phyloP scores from a whole-genome alignment of 2,329 filamentous ascomycete genomes.

The Apiospora kogelbergensis region DNA sequence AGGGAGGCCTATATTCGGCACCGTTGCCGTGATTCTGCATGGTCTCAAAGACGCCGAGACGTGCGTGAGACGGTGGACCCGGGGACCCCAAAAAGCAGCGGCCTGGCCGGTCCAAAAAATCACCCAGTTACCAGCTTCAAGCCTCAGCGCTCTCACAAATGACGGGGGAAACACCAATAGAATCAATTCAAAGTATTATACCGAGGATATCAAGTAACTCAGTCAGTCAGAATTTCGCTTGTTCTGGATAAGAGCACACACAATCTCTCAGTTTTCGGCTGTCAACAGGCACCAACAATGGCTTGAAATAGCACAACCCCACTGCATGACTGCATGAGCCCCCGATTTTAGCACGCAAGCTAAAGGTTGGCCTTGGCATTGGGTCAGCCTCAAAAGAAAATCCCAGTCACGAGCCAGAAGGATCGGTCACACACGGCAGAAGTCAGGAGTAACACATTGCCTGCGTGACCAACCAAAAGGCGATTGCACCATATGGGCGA shows the following conservation, averaged over 20 bases:
- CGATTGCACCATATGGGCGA: neutral
- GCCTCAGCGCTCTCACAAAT: neutral
- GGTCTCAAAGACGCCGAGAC: neutral
- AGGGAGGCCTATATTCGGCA: neutral
- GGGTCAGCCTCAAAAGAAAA: neutral
- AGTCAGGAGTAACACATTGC: neutral
- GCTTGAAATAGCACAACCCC: neutral
- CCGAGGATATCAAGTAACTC: neutral
- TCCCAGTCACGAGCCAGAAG: neutral
- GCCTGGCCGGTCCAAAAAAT: neutral
- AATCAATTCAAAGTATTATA: neutral
- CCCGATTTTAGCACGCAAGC: neutral
- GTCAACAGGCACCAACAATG: neutral
- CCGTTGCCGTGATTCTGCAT: neutral
- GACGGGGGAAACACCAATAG: neutral
- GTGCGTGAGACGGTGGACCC: neutral
- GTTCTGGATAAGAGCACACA: neutral
- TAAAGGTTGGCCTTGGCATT: neutral
- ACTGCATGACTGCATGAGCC: neutral
- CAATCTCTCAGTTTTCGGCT: neutral
- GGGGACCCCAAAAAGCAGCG: neutral
- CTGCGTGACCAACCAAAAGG: neutral
- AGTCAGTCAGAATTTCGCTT: neutral
- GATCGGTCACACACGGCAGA: neutral
- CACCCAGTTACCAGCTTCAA: neutral